These are phyloP conservation scores for Cyberlindnera americana DNA, from an alignment of 805 yeast genomes.

Conservation along the genomic window DNA sequence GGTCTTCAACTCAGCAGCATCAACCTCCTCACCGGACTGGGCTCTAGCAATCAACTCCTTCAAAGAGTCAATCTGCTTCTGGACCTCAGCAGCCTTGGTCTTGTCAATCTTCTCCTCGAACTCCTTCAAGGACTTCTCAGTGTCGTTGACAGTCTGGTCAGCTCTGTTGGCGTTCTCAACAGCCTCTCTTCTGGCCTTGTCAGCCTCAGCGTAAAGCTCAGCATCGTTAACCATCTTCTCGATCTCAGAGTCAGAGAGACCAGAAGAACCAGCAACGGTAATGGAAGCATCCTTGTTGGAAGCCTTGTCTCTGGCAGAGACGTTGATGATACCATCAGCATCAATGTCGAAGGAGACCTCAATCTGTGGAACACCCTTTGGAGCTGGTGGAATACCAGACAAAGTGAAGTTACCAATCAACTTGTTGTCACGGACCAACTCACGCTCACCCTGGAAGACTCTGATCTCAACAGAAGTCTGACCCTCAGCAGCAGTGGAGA, in stretches of 20 bases:
- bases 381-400: slow-evolving; percentile 68
- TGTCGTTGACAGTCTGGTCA: slow-evolving; percentile 76
- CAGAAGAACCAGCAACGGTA: slow-evolving; percentile 58
- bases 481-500: slow-evolving; percentile 80
- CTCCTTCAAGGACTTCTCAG: slow-evolving; percentile 79
- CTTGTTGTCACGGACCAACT: slow-evolving; percentile 74
- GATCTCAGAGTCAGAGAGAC: slow-evolving; percentile 60
- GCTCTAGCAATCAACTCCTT: slow-evolving; percentile 74
- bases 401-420: slow-evolving; percentile 72
- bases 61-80: slow-evolving; percentile 41
- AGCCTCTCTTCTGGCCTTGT: slow-evolving; percentile 52
- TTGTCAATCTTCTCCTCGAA: slow-evolving; percentile 64
- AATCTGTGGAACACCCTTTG: slow-evolving; percentile 78
- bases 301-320: slow-evolving; percentile 78
- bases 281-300: slow-evolving; percentile 76
- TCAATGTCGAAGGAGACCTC: slow-evolving; percentile 74
- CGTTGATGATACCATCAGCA: slow-evolving; percentile 82
- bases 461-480: slow-evolving; percentile 80
- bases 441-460: slow-evolving; percentile 80
- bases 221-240: slow-evolving; percentile 60
- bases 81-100: slow-evolving; percentile 48
- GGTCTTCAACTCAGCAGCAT: slow-evolving; percentile 62
- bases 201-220: slow-evolving; percentile 53
- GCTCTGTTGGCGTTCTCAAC: slow-evolving; percentile 82
- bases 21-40: slow-evolving; percentile 57